phyloP scores from a whole-genome alignment of 306 rosid genomes.

The Prunus kanzakura region DNA sequence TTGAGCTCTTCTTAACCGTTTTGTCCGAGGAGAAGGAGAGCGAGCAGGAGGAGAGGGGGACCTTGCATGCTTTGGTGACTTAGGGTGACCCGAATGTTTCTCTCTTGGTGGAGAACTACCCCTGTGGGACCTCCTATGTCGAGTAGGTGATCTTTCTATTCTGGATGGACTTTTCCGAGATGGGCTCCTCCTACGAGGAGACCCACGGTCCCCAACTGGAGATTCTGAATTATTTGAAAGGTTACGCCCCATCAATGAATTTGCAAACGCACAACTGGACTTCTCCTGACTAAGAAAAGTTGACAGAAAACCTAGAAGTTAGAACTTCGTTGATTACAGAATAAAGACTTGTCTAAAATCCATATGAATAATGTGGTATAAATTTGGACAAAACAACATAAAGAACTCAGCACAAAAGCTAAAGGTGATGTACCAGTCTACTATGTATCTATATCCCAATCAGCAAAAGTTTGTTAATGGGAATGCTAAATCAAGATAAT shows the following conservation, averaged over 20 bases:
- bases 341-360: neutral
- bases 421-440: neutral
- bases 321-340: neutral
- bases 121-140: conserved; percentile 32
- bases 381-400: neutral
- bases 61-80: conserved; percentile 28
- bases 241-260: conserved; percentile 27
- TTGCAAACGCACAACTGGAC: neutral
- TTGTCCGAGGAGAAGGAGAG: conserved; percentile 62
- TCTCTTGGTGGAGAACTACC: conserved; percentile 36
- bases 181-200: conserved; percentile 23
- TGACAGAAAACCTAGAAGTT: neutral
- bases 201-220: conserved; percentile 7
- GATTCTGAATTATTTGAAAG: conserved; percentile 14
- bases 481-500: neutral
- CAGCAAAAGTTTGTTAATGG: neutral
- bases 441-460: neutral
- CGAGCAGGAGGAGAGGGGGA: conserved; percentile 30
- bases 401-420: neutral
- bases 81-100: conserved; percentile 23
- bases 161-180: conserved; percentile 32
- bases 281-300: neutral
- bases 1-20: conserved; percentile 49
- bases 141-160: conserved; percentile 36
- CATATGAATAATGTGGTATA: neutral